A percentile compares a stretch with the other conserved stretches of the same genome.
Conservation (phyloP, 2,329 filamentous ascomycete genomes). For the Zarea fungicola region DNA sequence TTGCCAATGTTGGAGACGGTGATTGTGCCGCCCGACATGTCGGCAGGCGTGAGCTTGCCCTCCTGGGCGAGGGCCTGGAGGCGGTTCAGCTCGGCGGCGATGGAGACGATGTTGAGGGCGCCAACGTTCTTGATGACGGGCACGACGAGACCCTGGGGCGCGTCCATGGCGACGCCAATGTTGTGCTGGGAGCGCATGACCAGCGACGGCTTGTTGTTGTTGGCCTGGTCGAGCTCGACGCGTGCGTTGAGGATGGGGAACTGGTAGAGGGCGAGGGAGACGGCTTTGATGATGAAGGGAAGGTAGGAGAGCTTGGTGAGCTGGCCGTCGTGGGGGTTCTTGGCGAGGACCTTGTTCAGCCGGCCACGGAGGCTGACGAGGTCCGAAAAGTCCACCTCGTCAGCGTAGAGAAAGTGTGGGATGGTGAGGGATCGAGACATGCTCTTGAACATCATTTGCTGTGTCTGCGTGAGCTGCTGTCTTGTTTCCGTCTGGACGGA, state of each 20-base stretch:
- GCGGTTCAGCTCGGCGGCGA: conserved; percentile 69
- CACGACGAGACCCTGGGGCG: conserved; percentile 79
- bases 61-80: conserved; percentile 67
- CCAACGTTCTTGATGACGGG: conserved; percentile 86
- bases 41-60: conserved; percentile 69
- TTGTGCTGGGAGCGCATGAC: conserved; percentile 82
- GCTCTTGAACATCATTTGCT: conserved; percentile 92
- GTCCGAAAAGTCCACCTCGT: conserved; percentile 76
- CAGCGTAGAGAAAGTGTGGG: conserved; percentile 92
- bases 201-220: conserved; percentile 63
- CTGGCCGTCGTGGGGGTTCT: conserved; percentile 38
- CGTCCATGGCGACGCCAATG: conserved; percentile 94
- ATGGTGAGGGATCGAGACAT: conserved; percentile 92
- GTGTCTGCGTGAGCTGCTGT: conserved; percentile 68
- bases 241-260: conserved; percentile 86
- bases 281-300: conserved; percentile 92
- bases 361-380: conserved; percentile 67
- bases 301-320: conserved; percentile 76
- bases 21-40: conserved; percentile 83
- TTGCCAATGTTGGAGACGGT: conserved; percentile 96
- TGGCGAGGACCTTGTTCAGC: conserved; percentile 61
- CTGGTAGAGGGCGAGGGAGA: conserved; percentile 75
- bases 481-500: conserved; percentile 61
- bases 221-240: conserved; percentile 54
- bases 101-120: conserved; percentile 66